These are phyloP conservation scores for Leccinum sublutescens DNA, from an alignment of 768 basidiomycete genomes.

Conservation along the genomic window DNA sequence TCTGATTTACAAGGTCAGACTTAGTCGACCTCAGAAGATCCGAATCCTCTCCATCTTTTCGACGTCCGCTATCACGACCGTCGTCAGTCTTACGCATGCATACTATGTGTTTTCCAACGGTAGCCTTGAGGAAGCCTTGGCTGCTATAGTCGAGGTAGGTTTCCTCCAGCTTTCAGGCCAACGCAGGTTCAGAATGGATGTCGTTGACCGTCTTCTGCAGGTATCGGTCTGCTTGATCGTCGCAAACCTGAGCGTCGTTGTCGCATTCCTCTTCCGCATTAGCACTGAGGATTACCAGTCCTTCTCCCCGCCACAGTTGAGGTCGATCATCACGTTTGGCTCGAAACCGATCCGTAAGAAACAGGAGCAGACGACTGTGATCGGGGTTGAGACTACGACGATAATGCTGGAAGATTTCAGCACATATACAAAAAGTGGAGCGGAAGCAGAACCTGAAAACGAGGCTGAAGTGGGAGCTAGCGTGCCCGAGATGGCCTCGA, in stretches of 20 bases:
- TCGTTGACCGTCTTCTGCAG: background rate
- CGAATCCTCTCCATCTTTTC: constrained; percentile 7
- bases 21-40: constrained; percentile 1
- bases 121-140: constrained; percentile 1
- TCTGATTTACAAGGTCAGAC: background rate
- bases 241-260: background rate
- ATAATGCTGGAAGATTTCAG: background rate
- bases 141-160: constrained; percentile 1
- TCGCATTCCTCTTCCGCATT: constrained; percentile 10
- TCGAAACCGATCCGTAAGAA: background rate
- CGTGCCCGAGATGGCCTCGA: background rate
- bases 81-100: background rate
- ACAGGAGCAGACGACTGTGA: background rate
- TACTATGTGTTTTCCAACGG: constrained; percentile 3
- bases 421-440: background rate
- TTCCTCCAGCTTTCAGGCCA: background rate
- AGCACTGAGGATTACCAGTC: background rate
- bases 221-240: constrained; percentile 2
- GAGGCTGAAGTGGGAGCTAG: background rate
- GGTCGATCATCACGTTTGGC: background rate
- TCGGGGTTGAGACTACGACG: background rate
- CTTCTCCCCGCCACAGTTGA: background rate
- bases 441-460: background rate
- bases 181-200: background rate
- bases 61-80: constrained; percentile 4